phyloP scores from a whole-genome alignment of 306 rosid species.

The Castanopsis chinensis region DNA sequence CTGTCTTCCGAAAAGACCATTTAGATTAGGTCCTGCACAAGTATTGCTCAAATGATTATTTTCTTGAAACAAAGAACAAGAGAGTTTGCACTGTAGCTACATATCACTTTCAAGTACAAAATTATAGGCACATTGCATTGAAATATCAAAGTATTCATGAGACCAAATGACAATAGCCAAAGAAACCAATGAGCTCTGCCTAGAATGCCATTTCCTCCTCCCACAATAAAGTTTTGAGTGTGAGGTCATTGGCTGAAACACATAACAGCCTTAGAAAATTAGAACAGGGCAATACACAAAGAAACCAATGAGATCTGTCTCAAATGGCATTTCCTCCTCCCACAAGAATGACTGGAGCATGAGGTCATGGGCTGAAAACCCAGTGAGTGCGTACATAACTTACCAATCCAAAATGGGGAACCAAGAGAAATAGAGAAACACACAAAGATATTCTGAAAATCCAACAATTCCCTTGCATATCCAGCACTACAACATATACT shows the following conservation, averaged over 20 bases:
- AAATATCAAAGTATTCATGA: neutral
- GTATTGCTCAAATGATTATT: neutral
- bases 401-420: no score
- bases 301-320: neutral
- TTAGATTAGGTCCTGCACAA: conserved; percentile 76
- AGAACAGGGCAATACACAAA: neutral
- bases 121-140: neutral
- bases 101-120: neutral
- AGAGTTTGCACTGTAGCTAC: neutral
- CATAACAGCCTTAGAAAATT: neutral
- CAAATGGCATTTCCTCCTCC: no score
- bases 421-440: no score
- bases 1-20: conserved; percentile 90
- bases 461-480: neutral
- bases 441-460: neutral
- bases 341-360: no score
- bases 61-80: neutral
- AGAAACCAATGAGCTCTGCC: neutral
- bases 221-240: no score
- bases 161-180: neutral
- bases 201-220: no score
- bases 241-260: no score
- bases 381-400: no score
- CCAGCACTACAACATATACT: neutral
- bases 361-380: no score